Conservation (phyloP, 148 eudicot species). For the Oxyria digyna region DNA sequence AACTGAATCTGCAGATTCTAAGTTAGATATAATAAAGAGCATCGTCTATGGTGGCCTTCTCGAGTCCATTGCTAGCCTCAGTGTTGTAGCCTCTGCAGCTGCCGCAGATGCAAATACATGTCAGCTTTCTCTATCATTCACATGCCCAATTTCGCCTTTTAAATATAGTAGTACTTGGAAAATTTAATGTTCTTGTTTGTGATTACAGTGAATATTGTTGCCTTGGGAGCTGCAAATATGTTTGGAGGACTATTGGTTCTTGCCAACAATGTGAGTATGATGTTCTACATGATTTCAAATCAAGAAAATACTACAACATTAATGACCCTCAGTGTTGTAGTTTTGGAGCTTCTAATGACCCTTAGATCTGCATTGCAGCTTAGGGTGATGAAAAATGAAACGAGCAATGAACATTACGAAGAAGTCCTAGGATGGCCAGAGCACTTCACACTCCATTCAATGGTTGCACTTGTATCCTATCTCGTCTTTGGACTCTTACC, state of each 20-base stretch:
- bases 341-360: too few species aligned
- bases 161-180: too few species aligned
- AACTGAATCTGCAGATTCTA: too few species aligned
- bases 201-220: conserved; percentile 68
- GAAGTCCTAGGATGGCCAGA: conserved; percentile 22
- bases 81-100: conserved; percentile 72
- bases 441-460: conserved; percentile 26
- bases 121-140: too few species aligned
- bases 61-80: conserved; percentile 64
- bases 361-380: too few species aligned
- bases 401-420: conserved; percentile 14
- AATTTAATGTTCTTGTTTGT: background rate
- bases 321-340: too few species aligned
- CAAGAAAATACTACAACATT: too few species aligned
- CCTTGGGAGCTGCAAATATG: conserved; percentile 70
- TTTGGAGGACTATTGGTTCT: conserved; percentile 68
- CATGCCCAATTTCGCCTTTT: too few species aligned
- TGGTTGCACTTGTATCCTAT: conserved; percentile 25
- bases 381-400: conserved; percentile 22
- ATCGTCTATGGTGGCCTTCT: conserved; percentile 77
- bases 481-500: conserved; percentile 33
- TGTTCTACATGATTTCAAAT: too few species aligned
- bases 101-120: conserved; percentile 75
- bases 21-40: conserved; percentile 56
- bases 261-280: conserved; percentile 63